Evolutionary conservation across 176 grass and related monocot genomes (phyloP).

Genomic region (Aegilops sharonensis): DNA sequence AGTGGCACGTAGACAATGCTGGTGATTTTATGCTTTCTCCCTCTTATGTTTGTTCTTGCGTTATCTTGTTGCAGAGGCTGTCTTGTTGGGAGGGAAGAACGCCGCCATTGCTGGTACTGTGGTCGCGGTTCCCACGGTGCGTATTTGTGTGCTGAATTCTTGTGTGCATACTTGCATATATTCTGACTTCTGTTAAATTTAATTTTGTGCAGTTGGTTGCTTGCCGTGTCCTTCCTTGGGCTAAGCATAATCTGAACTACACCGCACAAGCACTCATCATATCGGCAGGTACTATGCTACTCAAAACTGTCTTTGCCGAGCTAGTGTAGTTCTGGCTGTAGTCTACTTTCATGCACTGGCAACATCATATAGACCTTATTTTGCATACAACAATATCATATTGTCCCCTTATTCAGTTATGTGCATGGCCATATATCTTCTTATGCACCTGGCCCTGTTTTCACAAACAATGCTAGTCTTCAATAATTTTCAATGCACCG

Average conservation of each 20-base stretch:
- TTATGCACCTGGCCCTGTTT: not conserved
- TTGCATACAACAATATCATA: not conserved
- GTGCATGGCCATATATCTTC: not conserved
- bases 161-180: slow-evolving; percentile 17
- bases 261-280: slow-evolving; percentile 95
- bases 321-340: not conserved
- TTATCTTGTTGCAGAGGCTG: slow-evolving; percentile 60
- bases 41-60: not conserved
- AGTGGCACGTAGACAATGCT: not conserved
- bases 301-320: not conserved
- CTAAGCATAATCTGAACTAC: slow-evolving; percentile 93
- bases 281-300: slow-evolving; percentile 65
- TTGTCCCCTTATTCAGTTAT: not conserved
- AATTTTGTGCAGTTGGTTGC: slow-evolving; percentile 62
- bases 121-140: slow-evolving; percentile 75
- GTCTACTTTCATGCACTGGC: not conserved
- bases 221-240: slow-evolving; percentile 93
- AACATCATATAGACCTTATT: not conserved
- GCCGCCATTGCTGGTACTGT: slow-evolving; percentile 49
- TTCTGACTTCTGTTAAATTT: slow-evolving; percentile 23
- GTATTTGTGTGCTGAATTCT: slow-evolving; percentile 14
- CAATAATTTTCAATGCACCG: not conserved
- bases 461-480: not conserved
- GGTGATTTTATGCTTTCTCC: not conserved
- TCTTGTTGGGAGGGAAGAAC: slow-evolving; percentile 65